Evolutionary conservation across 164 flowering plant species (phyloP), one percentile per base, ranked within the genome.

Genomic region (Tinospora cordifolia): DNA sequence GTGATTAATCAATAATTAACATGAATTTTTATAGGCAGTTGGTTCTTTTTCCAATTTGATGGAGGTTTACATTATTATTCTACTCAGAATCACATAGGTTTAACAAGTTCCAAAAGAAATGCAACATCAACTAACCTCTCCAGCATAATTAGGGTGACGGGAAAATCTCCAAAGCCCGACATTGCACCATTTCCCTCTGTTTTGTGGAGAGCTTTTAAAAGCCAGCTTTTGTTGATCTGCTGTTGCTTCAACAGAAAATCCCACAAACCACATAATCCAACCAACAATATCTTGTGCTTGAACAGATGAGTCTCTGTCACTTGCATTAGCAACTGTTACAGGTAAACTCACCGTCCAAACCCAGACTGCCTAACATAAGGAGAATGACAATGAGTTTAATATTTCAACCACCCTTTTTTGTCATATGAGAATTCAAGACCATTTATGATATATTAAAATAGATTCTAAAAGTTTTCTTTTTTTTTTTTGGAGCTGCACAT

Each of bases 331-430:
- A 75, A 93, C 68, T 65, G 98, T 93, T 65, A 93, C 86, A 13
- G 98, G 98, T 73, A 93, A 82, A 80, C 93, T 90, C 77, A 93
- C 98, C 69, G 90, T 84, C 98, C 98, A 93, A 8, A 89, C 97
- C 98, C 98, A 93, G n/a, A 91, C 82, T 68, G 97, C 98, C 98
- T 93, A 87, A 72, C 72, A 75, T 24, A 57, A 67, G 24, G 21
- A 72, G 75, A 36, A 62, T n/a, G 6, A 21, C 10, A 24, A 66
- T 60, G 10, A 73, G 63, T 59, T 47, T 3, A 49, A 41, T 60
- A 22, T 49, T 25, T 57, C 25, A 26, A 9, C 68, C 34, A 58
- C 24, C 22, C 58, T 65, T 57, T 65, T 57, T 9, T 1, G 5
- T 67, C 60, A 54, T n/a, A 17, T n/a, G 9, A 54, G 21, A 54